Base-by-base conservation (phyloP, 2,329 filamentous ascomycete genomes). In the Cercospora sesami region DNA sequence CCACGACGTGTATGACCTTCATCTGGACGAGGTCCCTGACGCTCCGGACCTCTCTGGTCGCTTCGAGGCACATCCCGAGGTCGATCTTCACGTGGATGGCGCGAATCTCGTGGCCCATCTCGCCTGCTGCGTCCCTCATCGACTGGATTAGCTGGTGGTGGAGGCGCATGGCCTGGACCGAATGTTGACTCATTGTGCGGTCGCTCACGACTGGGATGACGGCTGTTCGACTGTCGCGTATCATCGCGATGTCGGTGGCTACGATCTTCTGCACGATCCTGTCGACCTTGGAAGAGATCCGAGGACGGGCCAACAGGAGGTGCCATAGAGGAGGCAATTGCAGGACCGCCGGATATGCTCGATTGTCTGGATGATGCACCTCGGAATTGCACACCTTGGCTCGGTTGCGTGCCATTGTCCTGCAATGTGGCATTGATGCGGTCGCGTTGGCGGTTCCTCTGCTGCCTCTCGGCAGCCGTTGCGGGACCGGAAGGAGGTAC, bases 401-500 rank as follows among this genome's bases (percentile, higher is more conserved):
- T 61, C 26, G 67, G 65, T 28, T 66, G 60, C 10, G 63, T 65
- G 21, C 63, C 71, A 36, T 67, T 58, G 23, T 70, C 65, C 67
- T 73, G 69, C 60, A 74, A 36, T n/a, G 73, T 70, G n/a, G 74
- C 70, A 59, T 75, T 75, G 72, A 77, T 74, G 53, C 70, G 70
- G 16, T 68, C 68, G 33, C 73, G 68, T 60, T 76, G 73, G 45
- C 75, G 62, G 26, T 74, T 69, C 33, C 63, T 67, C 26, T 69
- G 66, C 57, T 71, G 65, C 62, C 70, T 68, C 55, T 75, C 73
- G 16, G 59, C 65, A 16, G 68, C 67, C 3, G 70, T 71, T 12
- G 74, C 73, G 33, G 77, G 77, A 2, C 77, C 77, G 28, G 75
- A 73, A 1, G 77, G 76, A 23, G 76, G 73, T 14, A 71, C 64